phyloP scores from a whole-genome alignment of 345 rosid genomes.

The Noccaea caerulescens region DNA sequence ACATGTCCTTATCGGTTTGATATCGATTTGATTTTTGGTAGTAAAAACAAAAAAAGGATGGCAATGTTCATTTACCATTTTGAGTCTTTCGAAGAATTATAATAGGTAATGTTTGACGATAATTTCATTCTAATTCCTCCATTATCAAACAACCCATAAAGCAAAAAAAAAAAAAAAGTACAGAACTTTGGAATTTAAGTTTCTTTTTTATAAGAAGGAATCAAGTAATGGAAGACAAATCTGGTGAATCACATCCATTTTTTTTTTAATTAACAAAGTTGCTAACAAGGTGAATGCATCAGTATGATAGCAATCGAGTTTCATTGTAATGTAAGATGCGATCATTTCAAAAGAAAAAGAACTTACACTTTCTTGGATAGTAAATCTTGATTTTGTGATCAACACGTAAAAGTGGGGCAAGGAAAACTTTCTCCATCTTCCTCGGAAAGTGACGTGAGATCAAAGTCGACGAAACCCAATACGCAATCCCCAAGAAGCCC shows the following conservation, averaged over 20 bases:
- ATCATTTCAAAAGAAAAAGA: not conserved
- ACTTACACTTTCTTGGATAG: too few relatives aligned
- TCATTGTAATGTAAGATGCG: slow-evolving; percentile 22
- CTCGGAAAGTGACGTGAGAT: slow-evolving; percentile 59
- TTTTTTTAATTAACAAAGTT: not conserved
- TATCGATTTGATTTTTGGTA: slow-evolving; percentile 38
- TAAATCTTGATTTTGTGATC: slow-evolving; percentile 14
- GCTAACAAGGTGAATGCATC: not conserved
- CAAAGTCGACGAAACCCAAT: slow-evolving; percentile 39
- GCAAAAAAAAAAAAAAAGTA: too few relatives aligned
- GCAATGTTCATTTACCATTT: slow-evolving; percentile 17
- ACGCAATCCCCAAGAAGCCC: slow-evolving; percentile 25
- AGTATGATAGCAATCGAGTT: not conserved
- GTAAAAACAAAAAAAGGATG: not conserved
- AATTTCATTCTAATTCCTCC: not conserved
- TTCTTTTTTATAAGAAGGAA: too few relatives aligned
- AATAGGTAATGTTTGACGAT: not conserved
- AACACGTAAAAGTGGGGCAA: slow-evolving; percentile 37
- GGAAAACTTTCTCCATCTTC: slow-evolving; percentile 52
- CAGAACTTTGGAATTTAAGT: too few relatives aligned
- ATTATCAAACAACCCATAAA: not conserved
- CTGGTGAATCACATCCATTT: not conserved
- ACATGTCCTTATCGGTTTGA: slow-evolving; percentile 26
- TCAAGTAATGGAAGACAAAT: not conserved
- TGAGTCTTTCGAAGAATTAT: not conserved